Evolutionary conservation across 108 stramenopile genomes (phyloP), one percentile per base, ranked within the genome.

Genomic region (Nitzschia sp.): DNA sequence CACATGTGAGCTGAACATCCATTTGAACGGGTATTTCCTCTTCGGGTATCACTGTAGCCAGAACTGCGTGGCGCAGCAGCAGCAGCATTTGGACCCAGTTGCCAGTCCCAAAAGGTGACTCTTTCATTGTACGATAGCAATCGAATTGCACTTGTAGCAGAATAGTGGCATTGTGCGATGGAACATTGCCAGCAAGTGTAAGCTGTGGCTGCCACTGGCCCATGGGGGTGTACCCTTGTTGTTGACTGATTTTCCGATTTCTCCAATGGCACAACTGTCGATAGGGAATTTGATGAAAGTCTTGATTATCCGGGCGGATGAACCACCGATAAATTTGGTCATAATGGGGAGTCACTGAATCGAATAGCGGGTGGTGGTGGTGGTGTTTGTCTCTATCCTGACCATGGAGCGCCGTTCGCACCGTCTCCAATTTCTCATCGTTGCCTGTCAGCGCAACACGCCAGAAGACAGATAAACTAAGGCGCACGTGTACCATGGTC

Each of bases 71-170:
- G 46, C 57, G 56, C 5, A 46, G 3, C 28, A 31, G n/a, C 26
- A 59, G 46, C 30, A 69, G 9, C 23, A 48, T 29, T 28, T 46
- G 19, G 38, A 59, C 57, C 56, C 21, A 46, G 23, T 73, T 73
- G 28, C 72, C 72, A 13, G 58, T 59, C 15, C 58, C 58, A 18
- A 54, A 23, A 24, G 23, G 18, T 6, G 19, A 23, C 21, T 54
- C 15, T 54, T 19, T 11, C 6, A 54, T 6, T 23, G 21, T 8
- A 17, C 21, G 18, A 24, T 24, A 18, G 21, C 53, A 54, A 18
- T 54, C 19, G 6, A 54, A 24, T 23, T n/a, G 18, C 5, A 54
- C n/a, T 17, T 54, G 15, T 5, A 54, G 18, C 15, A 54, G 23
- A 18, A 15, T 11, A 15, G 11, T 6, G 15, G 11, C 15, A 15